These are phyloP conservation scores for Biscutella auriculata DNA, from an alignment of 441 rosid species.

Conservation along the genomic window DNA sequence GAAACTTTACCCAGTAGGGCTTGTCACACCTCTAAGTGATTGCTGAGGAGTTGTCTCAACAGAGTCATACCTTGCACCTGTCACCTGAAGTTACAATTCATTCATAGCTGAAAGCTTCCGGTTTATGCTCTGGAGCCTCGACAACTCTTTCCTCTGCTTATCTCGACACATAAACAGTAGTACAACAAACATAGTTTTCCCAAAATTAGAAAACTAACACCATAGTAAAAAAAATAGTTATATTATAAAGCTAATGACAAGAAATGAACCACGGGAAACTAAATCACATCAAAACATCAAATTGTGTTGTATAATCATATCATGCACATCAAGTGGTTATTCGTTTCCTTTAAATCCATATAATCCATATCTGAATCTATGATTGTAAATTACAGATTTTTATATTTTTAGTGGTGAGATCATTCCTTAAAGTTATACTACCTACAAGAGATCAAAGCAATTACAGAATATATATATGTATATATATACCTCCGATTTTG, in stretches of 20 bases:
- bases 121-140: slow-evolving; percentile 85
- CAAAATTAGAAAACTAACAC: background rate
- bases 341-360: background rate
- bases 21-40: slow-evolving; percentile 76
- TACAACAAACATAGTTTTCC: no score
- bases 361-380: background rate
- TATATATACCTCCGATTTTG: slow-evolving; percentile 56
- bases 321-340: slow-evolving; percentile 5
- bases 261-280: background rate
- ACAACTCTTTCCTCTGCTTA: slow-evolving; percentile 94
- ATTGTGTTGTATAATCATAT: slow-evolving; percentile 9
- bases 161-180: no score
- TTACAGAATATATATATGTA: no score
- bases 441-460: background rate
- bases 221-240: background rate
- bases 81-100: slow-evolving; percentile 48
- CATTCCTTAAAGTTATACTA: background rate
- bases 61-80: slow-evolving; percentile 88
- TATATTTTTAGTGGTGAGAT: background rate
- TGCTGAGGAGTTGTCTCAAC: slow-evolving; percentile 87
- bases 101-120: slow-evolving; percentile 91
- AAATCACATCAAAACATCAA: background rate
- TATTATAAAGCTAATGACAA: background rate
- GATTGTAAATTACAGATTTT: background rate
- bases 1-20: slow-evolving; percentile 84